phyloP scores from a whole-genome alignment of 495 filamentous ascomycete species.

The Hypoxylon rickii region DNA sequence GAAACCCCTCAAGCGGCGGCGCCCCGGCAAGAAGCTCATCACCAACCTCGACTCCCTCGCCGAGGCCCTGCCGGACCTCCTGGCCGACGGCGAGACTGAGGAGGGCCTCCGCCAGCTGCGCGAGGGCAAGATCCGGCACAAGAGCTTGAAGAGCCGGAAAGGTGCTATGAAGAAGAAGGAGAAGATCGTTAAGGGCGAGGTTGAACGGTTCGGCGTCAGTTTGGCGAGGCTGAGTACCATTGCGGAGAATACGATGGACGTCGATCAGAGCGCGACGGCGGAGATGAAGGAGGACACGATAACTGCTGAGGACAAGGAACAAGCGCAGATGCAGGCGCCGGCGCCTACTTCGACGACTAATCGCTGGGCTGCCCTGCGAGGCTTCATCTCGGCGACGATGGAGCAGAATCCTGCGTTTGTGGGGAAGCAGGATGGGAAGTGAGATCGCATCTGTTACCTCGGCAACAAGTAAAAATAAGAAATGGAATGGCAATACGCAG shows the following conservation, averaged over 20 bases:
- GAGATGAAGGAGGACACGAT: conserved; percentile 7
- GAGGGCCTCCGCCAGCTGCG: conserved; percentile 42
- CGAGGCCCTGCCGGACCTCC: conserved; percentile 70
- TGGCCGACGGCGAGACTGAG: conserved; percentile 41
- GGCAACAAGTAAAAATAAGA: too few relatives aligned
- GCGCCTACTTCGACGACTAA: conserved; percentile 52
- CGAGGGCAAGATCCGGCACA: conserved; percentile 62
- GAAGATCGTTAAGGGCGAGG: conserved; percentile 74
- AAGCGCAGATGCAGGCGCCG: neutral
- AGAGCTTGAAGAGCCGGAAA: conserved; percentile 70
- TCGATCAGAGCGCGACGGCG: conserved; percentile 1
- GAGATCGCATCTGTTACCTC: too few relatives aligned
- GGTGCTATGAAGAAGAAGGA: conserved; percentile 85
- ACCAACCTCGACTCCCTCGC: conserved; percentile 77
- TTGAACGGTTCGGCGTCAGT: conserved; percentile 80
- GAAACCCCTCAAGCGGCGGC: conserved; percentile 59
- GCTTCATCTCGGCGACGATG: conserved; percentile 73
- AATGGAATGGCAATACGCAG: too few relatives aligned
- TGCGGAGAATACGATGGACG: conserved; percentile 29
- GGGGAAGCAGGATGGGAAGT: conserved; percentile 30
- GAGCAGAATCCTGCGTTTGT: conserved; percentile 71
- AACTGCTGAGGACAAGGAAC: neutral
- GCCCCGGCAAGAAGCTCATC: conserved; percentile 74
- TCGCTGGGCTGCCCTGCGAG: conserved; percentile 70
- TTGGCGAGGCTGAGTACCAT: conserved; percentile 68